These are phyloP conservation scores for Sanghuangporus weigelae DNA, from an alignment of 1,284 basidiomycete species.

Conservation along the genomic window DNA sequence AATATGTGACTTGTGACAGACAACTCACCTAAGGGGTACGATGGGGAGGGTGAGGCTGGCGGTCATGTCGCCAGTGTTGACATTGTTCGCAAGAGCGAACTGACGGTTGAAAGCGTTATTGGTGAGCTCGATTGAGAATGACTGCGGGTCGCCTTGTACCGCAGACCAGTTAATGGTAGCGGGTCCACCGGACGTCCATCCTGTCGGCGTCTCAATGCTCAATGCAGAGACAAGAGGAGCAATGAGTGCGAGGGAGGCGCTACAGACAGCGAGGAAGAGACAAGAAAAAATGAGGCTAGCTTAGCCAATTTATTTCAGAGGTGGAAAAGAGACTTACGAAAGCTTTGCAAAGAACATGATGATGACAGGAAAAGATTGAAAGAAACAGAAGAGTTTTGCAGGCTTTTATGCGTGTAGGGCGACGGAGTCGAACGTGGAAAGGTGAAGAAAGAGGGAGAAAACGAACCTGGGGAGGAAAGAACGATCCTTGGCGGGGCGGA, in stretches of 20 bases:
- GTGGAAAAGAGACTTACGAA: conserved; percentile 5
- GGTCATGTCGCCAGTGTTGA: conserved; percentile 33
- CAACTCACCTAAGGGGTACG: conserved; percentile 45
- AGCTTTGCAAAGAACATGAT: conserved; percentile 14
- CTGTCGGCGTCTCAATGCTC: conserved; percentile 34
- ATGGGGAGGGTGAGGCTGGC: conserved; percentile 42
- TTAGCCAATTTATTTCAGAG: background rate
- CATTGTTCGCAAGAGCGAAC: conserved; percentile 56
- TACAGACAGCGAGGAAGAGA: conserved; percentile 21
- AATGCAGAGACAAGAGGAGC: conserved; percentile 47
- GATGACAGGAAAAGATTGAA: background rate
- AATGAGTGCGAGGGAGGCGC: conserved; percentile 37
- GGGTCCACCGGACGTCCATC: conserved; percentile 29
- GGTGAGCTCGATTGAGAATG: conserved; percentile 37
- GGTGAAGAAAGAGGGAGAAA: conserved; percentile 1
- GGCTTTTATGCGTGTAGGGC: conserved; percentile 1
- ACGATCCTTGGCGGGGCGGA: no score
- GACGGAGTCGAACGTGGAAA: conserved; percentile 4
- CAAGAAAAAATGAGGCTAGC: background rate
- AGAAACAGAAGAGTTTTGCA: background rate
- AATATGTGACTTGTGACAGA: background rate
- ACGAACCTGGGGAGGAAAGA: background rate
- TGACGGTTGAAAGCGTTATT: conserved; percentile 49
- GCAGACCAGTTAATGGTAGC: conserved; percentile 47
- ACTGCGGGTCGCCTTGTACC: conserved; percentile 34